Base-by-base conservation (phyloP, 164 flowering plant genomes). In the Vitis riparia region DNA sequence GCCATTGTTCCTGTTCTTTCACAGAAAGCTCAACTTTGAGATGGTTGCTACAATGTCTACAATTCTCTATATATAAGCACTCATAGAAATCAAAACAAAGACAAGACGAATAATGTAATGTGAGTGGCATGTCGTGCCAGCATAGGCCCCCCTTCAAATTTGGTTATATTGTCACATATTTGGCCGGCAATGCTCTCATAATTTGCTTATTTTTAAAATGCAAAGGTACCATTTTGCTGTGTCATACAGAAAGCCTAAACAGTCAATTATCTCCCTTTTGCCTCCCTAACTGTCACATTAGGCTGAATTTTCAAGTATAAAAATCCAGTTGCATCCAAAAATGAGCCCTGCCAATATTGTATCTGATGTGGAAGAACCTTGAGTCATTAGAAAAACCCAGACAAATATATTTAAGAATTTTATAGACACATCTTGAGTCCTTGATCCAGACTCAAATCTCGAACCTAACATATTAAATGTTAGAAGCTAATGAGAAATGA, bases 1-100 rank as follows among this genome's bases (percentile, higher is more conserved):
- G 79, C 81, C 81, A 81, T 78, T n/a, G 11, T 29, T 68, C 58
- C 3, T 19, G 15, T 53, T 47, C 55, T 59, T 68, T 60, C 15
- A 59, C 16, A 61, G 16, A 52, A 49, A 30, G 16, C n/a, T 59
- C 9, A 17, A 16, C 12, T 32, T 51, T 68, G 68, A 52, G 68
- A 32, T 66, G 55, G 1, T 63, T 51, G 8, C 51, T 10, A 1
- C 14, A 50, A 9, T 19, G 11, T 11, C 62, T 9, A 2, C 53
- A 66, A 17, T 11, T n/a, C 15, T 63, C 32, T 53, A 29, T 62
- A 27, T 61, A 48, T 62, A 68, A 14, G 15, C 1, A 68, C 11
- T 11, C 29, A n/a, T 0, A 9, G 27, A 6, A 17, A 5, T 11
- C 12, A 32, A 3, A 12, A 14, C 23, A 53, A 23, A 48, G 50